Evolutionary conservation across 169 alveolate genomes (phyloP), one percentile per base, ranked within the genome.

Genomic region (Toxoplasma gondii): DNA sequence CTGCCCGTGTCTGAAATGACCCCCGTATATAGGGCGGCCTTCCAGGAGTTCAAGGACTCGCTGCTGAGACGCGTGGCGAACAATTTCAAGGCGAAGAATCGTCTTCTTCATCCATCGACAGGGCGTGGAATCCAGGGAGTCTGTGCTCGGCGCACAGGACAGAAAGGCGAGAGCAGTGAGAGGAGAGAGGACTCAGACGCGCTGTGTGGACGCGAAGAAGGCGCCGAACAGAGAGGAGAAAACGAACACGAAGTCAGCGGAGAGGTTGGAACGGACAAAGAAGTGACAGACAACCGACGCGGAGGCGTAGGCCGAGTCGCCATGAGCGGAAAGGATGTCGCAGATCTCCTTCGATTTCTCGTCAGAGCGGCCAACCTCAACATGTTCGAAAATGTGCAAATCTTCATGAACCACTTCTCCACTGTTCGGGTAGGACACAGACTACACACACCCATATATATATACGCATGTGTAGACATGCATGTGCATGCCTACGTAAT

Each of bases 371-470:
- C 96, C 19, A 93, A 93, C 53, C 87, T 81, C 5, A 93, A 93
- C 41, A 86, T 86, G 92, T 93, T 93, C 74, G 96, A 83, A 45
- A 94, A 90, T 91, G 88, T 94, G 1, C 87, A 91, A 64, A 81
- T 88, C 93, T 94, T 94, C 88, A 94, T 94, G 94, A 83, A 94
- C 64, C 96, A 94, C 88, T 94, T 90, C 93, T 91, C 93, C 34
- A 53, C 93, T n/a, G 84, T 94, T 7, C 87, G 96, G 80, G 96
- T 94, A 38, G 43, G 92, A 4, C 31, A 4, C 74, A 64, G n/a
- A 19, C 86, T 9, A 10, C n/a, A 10, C n/a, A 1, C 45, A 78
- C 39, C 17, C 24, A 19, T 78, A n/a, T 19, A 78, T 78, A 78
- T 78, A 16, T 78, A n/a, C 24, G 4, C n/a, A n/a, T 31, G 10